Evolutionary conservation across 768 basidiomycete species (phyloP), one percentile per base, ranked within the genome.

Genomic region (Lenzites betulinus): DNA sequence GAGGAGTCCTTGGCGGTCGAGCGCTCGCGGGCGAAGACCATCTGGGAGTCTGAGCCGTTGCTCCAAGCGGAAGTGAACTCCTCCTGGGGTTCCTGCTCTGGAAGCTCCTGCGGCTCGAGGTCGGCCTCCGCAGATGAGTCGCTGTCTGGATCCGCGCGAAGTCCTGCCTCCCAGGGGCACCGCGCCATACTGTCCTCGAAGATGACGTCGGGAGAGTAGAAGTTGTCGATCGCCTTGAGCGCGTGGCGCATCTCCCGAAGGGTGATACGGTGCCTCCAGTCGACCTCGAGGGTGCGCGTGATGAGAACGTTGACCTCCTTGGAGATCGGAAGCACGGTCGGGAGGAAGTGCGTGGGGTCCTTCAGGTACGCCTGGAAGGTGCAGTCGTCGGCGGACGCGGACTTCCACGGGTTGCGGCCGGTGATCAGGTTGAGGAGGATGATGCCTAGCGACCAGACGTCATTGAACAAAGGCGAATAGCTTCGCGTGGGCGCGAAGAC

Each of bases 401-500:
- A 89, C 73, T 91, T 91, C 96, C 96, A 98, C 4, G 96, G 96
- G 69, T 98, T 98, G 33, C 96, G 85, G 5, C 94, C 93, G 23
- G 93, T 97, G 26, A 91, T 87, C 46, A 99, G 85, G 74, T 99
- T 99, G 71, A 98, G 86, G 38, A 99, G 87, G 62, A 99, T 92
- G 69, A 99, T 92, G 35, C 95, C 96, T 44, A 98, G 79, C 8
- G 95, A 94, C 96, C 96, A 99, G 64, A 98, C 83, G 73, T 99
- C 96, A 74, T 97, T 96, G 71, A 84, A 84, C 65, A 86, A 81
- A 9, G 95, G 93, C 8, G 90, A 90, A 76, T 99, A 99, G 5
- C 83, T 78, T 60, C 83, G 82, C 56, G 80, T 81, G 18, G 79
- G 80, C 35, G 83, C 82, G 63, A 88, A 83, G 56, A 79, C 79